Evolutionary conservation across 1,284 basidiomycete genomes (phyloP), one percentile per base, ranked within the genome.

Genomic region (Apiotrichum laibachii): DNA sequence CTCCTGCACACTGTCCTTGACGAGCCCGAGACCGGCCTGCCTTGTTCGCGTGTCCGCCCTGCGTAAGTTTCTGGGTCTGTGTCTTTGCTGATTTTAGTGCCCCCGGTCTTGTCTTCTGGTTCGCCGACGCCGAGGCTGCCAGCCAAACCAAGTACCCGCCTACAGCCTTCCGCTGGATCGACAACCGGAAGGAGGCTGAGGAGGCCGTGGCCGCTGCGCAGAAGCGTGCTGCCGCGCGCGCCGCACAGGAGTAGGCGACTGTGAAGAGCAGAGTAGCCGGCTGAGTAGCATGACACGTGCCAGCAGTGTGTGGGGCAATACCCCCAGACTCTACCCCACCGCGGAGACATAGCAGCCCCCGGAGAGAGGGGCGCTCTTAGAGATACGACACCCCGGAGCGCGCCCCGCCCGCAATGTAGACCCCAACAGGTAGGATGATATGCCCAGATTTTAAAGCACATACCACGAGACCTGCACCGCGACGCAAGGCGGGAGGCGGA

Each of bases 71-170:
- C 9, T 11, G 44, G 18, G 16, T 5, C 33, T 19, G 26, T n/a
- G 13, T 21, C 5, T 22, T 4, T 49, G 31, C 35, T 50, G 22
- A 50, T 35, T 39, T 5, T 55, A 76, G 73, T 18, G 82, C 84
- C 54, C 92, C 92, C 2, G 95, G 95, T 22, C 86, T 89, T 59
- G 82, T 95, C 21, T 93, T 87, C 77, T 97, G 92, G 91, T 96
- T 96, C 77, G 86, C 90, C 48, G 92, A 95, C 75, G 68, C 71
- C 26, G 88, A 91, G 57, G 86, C 86, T 8, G 91, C 92, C 2
- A 81, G 66, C 26, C 61, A 68, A 50, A 77, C 75, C 6, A 63
- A 64, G 44, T 75, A 75, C 63, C 75, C 75, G 12, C 74, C 77
- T 3, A 76, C 72, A 21, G 72, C 69, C 7, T 77, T 77, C 71